Conservation (phyloP, 2,329 filamentous ascomycete species). For the Anisogramma anomala region DNA sequence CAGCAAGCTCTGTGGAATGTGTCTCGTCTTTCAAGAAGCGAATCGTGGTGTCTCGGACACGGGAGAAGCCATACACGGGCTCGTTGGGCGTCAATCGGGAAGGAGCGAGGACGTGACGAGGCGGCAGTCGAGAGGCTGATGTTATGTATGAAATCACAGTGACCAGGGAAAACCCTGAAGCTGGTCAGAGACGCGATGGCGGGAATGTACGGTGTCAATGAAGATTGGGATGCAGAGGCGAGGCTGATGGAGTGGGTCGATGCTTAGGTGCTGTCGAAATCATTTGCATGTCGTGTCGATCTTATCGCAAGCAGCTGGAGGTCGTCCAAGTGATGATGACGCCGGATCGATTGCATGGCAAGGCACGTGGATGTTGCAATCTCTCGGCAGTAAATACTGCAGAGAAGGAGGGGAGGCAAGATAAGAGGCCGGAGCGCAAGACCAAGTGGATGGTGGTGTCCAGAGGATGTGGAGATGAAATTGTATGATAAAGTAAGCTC, state of each 20-base stretch:
- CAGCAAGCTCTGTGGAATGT: neutral
- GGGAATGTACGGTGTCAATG: no score
- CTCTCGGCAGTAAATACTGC: no score
- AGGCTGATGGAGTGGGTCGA: slow-evolving; percentile 1
- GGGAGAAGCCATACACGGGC: neutral
- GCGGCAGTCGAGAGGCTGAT: no score
- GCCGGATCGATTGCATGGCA: neutral
- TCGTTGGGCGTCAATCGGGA: neutral
- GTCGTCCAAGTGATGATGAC: neutral
- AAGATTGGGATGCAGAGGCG: neutral
- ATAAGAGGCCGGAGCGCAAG: no score
- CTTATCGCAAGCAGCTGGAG: neutral
- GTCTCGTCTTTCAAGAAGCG: neutral
- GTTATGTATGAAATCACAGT: no score
- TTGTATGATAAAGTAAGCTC: no score
- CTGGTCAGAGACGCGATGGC: neutral
- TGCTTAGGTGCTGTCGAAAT: neutral
- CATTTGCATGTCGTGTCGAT: no score
- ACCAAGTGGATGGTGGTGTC: neutral
- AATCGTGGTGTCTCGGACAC: slow-evolving; percentile 3
- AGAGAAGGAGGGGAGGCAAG: no score
- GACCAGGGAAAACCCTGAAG: no score
- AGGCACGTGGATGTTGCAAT: no score
- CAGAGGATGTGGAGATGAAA: no score
- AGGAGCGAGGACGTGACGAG: neutral